phyloP scores from a whole-genome alignment of 129 eudicot genomes.

The Escallonia rubra region DNA sequence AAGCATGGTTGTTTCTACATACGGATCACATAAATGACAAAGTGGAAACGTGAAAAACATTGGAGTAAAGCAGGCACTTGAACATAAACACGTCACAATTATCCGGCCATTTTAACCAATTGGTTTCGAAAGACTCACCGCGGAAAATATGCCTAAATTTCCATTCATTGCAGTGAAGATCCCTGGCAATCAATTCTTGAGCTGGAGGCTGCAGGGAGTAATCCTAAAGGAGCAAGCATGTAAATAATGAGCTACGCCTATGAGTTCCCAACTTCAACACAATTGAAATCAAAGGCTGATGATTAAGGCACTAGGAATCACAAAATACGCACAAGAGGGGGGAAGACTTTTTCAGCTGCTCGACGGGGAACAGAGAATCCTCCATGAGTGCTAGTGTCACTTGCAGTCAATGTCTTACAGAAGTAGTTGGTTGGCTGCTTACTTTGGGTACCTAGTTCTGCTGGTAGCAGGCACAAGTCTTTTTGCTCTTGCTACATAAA shows the following conservation, averaged over 20 bases:
- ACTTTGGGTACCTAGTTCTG: conserved; percentile 65
- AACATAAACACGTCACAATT: too few species aligned
- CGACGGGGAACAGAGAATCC: conserved; percentile 96
- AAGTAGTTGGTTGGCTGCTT: conserved; percentile 92
- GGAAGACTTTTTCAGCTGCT: conserved; percentile 92
- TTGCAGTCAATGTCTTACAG: conserved; percentile 87
- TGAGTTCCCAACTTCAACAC: too few species aligned
- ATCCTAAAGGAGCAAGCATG: conserved; percentile 42
- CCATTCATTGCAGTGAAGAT: conserved; percentile 92
- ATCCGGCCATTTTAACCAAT: too few species aligned
- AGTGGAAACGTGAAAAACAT: too few species aligned
- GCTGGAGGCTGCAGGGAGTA: conserved; percentile 84
- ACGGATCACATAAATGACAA: too few species aligned
- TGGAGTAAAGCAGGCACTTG: too few species aligned
- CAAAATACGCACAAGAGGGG: conserved; percentile 55
- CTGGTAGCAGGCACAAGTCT: conserved; percentile 61
- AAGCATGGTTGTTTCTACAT: too few species aligned
- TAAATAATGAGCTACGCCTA: too few species aligned
- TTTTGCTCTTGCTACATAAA: conserved; percentile 73
- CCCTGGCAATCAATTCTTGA: conserved; percentile 73
- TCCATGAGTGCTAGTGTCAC: conserved; percentile 95
- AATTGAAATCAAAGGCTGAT: background rate
- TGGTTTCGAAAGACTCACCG: conserved; percentile 30
- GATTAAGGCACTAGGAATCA: background rate
- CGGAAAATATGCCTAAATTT: conserved; percentile 92